phyloP scores from a whole-genome alignment of 179 eudicot species.

The Spinacia oleracea region DNA sequence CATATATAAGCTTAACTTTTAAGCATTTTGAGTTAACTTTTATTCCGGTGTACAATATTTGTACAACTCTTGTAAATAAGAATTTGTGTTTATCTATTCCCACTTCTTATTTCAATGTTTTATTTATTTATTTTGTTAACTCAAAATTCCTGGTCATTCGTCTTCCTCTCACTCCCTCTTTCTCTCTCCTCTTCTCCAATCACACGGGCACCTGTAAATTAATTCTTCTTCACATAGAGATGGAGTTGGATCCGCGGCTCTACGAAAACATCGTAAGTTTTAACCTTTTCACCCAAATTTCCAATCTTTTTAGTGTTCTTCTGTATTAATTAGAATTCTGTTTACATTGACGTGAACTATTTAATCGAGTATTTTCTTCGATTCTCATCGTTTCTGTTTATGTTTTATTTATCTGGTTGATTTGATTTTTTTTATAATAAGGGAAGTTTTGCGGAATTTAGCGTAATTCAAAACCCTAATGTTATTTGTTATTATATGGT shows the following conservation, averaged over 20 bases:
- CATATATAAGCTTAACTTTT: no score
- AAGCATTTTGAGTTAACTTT: no score
- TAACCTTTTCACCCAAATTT: neutral
- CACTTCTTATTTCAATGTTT: no score
- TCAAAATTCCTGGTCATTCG: neutral
- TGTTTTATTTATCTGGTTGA: neutral
- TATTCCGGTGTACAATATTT: no score
- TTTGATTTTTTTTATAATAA: no score
- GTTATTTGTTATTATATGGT: neutral
- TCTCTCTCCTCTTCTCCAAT: neutral
- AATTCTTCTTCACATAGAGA: slow-evolving; percentile 7
- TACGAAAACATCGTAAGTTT: slow-evolving; percentile 63
- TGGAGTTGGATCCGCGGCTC: slow-evolving; percentile 71
- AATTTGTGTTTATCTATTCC: no score
- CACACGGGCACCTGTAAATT: neutral
- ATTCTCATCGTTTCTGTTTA: neutral
- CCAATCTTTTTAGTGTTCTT: neutral
- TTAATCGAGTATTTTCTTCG: neutral
- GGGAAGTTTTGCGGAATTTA: neutral
- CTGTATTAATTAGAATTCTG: neutral
- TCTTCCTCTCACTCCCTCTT: slow-evolving; percentile 1
- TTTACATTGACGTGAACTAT: neutral
- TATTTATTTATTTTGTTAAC: neutral
- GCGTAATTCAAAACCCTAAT: slow-evolving; percentile 23
- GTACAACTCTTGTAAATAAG: no score